These are phyloP conservation scores for Daldinia grandis DNA, from an alignment of 495 filamentous ascomycete species.

Conservation along the genomic window DNA sequence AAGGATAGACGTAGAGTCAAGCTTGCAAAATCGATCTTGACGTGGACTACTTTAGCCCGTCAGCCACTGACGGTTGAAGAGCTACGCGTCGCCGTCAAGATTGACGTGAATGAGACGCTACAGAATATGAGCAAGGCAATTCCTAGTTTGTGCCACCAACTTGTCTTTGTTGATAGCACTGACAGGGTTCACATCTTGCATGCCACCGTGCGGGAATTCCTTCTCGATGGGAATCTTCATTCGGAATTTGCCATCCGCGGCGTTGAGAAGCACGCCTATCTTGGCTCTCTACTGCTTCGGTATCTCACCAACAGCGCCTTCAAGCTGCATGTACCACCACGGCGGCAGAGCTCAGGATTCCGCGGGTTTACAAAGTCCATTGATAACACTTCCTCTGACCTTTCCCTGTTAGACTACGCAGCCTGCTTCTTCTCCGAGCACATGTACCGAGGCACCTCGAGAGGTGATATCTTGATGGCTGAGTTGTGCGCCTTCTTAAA, in stretches of 20 bases:
- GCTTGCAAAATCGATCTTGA: constrained; percentile 43
- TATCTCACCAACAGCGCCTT: constrained; percentile 34
- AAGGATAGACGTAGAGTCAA: constrained; percentile 22
- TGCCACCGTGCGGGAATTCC: constrained; percentile 48
- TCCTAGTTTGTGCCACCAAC: constrained; percentile 43
- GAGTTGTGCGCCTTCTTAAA: constrained; percentile 36
- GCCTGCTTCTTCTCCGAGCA: constrained; percentile 44
- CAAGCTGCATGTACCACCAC: constrained; percentile 11
- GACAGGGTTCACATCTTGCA: constrained; percentile 45
- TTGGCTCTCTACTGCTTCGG: constrained; percentile 31
- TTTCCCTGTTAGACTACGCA: constrained; percentile 30
- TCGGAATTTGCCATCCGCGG: constrained; percentile 25
- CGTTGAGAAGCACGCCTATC: constrained; percentile 33
- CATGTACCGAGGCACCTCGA: constrained; percentile 29
- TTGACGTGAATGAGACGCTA: constrained; percentile 43
- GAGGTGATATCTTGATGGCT: constrained; percentile 26
- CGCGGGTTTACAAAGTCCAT: background rate
- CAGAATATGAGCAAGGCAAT: constrained; percentile 41
- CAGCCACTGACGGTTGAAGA: constrained; percentile 44
- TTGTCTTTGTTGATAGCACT: constrained; percentile 41
- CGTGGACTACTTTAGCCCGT: constrained; percentile 39
- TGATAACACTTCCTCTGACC: background rate
- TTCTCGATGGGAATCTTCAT: constrained; percentile 25
- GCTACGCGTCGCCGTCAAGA: constrained; percentile 40
- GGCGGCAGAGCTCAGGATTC: background rate